These are phyloP conservation scores for Ceratocystiopsis sp. DNA, from an alignment of 2,329 filamentous ascomycete species.

Conservation along the genomic window DNA sequence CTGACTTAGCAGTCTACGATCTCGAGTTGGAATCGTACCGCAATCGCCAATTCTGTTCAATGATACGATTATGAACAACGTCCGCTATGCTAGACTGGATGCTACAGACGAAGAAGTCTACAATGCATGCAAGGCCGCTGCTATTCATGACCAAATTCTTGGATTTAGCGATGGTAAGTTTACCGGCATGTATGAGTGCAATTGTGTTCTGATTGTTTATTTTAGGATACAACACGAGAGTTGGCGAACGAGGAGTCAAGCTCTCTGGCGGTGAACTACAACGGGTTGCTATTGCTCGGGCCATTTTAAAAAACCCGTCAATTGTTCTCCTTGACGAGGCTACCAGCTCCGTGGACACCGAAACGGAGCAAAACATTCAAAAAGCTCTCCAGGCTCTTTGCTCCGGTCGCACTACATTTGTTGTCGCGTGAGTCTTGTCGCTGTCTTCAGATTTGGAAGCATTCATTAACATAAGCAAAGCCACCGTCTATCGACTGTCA, in stretches of 20 bases:
- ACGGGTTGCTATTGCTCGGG: conserved; percentile 50
- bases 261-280: conserved; percentile 51
- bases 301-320: conserved; percentile 56
- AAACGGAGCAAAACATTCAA: conserved; percentile 51
- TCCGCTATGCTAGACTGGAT: conserved; percentile 36
- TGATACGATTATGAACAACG: conserved; percentile 41
- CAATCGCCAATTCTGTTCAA: conserved; percentile 40
- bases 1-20: conserved; percentile 20
- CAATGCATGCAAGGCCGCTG: conserved; percentile 36
- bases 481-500: conserved; percentile 53
- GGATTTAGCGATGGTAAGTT: conserved; percentile 30
- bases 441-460: background rate
- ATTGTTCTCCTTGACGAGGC: conserved; percentile 66
- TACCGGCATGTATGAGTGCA: background rate
- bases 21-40: conserved; percentile 37
- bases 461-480: conserved; percentile 16
- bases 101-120: conserved; percentile 38
- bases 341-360: conserved; percentile 59
- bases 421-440: conserved; percentile 37
- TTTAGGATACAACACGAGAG: conserved; percentile 29
- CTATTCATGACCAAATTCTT: conserved; percentile 40
- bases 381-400: conserved; percentile 41
- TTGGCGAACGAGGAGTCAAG: conserved; percentile 37
- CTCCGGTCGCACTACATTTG: conserved; percentile 46
- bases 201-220: conserved; percentile 2